A percentile compares a stretch with the other conserved stretches of the same genome.
phyloP scores from a whole-genome alignment of 2,329 filamentous ascomycete species.

The Monilinia vaccinii-corymbosi region DNA sequence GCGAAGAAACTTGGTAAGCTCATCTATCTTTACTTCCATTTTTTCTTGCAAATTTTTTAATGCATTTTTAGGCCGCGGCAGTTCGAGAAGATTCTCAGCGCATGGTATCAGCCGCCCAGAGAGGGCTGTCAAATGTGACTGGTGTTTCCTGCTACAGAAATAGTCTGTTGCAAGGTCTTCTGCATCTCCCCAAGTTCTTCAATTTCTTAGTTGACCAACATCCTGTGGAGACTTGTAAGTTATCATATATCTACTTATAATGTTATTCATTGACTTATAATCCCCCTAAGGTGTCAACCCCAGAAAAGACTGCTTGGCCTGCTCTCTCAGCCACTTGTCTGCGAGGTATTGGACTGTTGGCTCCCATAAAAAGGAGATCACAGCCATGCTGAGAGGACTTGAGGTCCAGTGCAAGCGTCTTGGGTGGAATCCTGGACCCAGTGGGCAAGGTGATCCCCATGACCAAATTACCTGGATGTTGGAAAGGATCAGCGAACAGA shows the following conservation, averaged over 20 bases:
- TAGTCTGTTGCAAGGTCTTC: conserved; percentile 28
- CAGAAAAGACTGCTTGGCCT: conserved; percentile 13
- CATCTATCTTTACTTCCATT: background rate
- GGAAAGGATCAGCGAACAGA: conserved; percentile 20
- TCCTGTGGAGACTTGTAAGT: conserved; percentile 18
- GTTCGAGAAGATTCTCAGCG: conserved; percentile 11
- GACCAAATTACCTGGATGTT: conserved; percentile 27
- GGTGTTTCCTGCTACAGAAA: conserved; percentile 29
- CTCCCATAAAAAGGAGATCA: background rate
- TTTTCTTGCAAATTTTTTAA: background rate
- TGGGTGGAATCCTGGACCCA: conserved; percentile 3
- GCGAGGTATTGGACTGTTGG: conserved; percentile 5
- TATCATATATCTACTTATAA: background rate
- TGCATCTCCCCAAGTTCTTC: conserved; percentile 29
- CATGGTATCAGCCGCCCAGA: conserved; percentile 21
- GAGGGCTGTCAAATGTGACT: conserved; percentile 25
- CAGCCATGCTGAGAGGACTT: background rate
- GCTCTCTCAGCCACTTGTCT: conserved; percentile 1
- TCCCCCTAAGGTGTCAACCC: background rate
- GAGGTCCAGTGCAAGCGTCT: background rate
- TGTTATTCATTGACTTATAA: background rate
- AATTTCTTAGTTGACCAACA: conserved; percentile 26
- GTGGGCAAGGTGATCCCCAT: conserved; percentile 27
- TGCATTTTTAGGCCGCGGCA: background rate
- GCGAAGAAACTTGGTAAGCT: background rate